These are phyloP conservation scores for Acacia melanoxylon DNA, from an alignment of 306 rosid species.

Conservation along the genomic window DNA sequence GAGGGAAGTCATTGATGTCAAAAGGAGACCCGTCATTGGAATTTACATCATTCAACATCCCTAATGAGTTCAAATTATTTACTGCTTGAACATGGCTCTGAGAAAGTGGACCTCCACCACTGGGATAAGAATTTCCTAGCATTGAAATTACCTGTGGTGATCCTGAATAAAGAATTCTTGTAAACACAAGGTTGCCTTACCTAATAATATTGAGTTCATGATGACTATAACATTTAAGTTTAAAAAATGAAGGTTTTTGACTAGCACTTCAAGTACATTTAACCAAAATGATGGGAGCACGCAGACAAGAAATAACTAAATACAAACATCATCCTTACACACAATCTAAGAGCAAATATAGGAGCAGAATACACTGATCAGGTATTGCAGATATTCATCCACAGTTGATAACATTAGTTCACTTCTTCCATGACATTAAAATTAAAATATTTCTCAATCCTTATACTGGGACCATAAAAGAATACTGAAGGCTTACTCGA, in stretches of 20 bases:
- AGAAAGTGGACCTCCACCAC: constrained; percentile 83
- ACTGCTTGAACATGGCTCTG: constrained; percentile 83
- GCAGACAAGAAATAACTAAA: too few relatives aligned
- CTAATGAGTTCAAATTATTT: constrained; percentile 77
- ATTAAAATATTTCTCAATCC: not conserved
- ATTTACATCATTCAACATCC: constrained; percentile 92
- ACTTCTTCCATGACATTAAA: not conserved
- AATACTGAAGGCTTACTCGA: not conserved
- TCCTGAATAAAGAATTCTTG: constrained; percentile 65
- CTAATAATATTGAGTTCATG: not conserved
- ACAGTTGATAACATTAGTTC: not conserved
- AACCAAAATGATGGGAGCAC: not conserved
- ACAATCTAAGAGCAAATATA: not conserved
- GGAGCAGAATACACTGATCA: not conserved
- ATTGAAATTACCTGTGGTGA: constrained; percentile 89
- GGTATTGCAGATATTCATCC: not conserved
- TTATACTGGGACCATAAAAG: not conserved
- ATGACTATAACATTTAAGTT: not conserved
- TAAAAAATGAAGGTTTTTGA: not conserved
- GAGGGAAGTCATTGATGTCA: constrained; percentile 95
- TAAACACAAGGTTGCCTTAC: constrained; percentile 9
- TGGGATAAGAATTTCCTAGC: constrained; percentile 84
- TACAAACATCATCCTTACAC: not conserved
- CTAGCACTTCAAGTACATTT: not conserved
- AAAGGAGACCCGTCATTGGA: constrained; percentile 82